Base-by-base conservation (phyloP, 208 protist genomes). In the Naegleria gruberi region DNA sequence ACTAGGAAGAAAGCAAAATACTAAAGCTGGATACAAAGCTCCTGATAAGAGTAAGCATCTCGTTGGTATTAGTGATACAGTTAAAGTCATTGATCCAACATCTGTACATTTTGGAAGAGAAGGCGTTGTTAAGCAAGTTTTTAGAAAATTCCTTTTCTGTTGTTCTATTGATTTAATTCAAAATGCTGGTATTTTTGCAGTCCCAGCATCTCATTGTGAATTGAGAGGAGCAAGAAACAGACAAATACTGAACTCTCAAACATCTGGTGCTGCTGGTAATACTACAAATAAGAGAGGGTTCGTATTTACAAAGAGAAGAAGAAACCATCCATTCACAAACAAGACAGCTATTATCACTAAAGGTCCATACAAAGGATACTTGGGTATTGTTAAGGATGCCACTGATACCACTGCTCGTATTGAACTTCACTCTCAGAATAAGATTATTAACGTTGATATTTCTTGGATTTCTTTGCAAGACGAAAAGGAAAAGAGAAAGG, bases 151-250 rank as follows among this genome's bases (percentile, higher is more conserved):
- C 55, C 30, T 92, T 3, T 96, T 96, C 51, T 47, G 94, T 42
- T 90, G 94, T 65, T 46, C 83, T 26, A 90, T 88, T 45, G 94
- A 95, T 51, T 30, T 94, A 8, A 73, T 92, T 40, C 91, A 95
- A 43, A 95, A 94, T 91, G 34, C 51, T 47, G 94, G 94, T 51
- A 92, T 95, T 10, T 91, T 95, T 90, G 94, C 94, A 4, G 37
- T 81, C 4, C 7, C 23, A 40, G 7, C 86, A 7, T 5, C n/a
- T 12, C 41, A 77, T 30, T 73, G 46, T 45, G 57, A 81, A 46
- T 46, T 90, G 12, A 85, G 30, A 65, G 84, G 84, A n/a, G 41
- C 41, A 55, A 55, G 19, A 43, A 37, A 47, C 10, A 65, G 19
- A 51, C 15, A 30, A 88, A 88, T 65, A 23, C 26, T 40, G 6